phyloP scores from a whole-genome alignment of 1,284 basidiomycete species.

The Stereum hirsutum region DNA sequence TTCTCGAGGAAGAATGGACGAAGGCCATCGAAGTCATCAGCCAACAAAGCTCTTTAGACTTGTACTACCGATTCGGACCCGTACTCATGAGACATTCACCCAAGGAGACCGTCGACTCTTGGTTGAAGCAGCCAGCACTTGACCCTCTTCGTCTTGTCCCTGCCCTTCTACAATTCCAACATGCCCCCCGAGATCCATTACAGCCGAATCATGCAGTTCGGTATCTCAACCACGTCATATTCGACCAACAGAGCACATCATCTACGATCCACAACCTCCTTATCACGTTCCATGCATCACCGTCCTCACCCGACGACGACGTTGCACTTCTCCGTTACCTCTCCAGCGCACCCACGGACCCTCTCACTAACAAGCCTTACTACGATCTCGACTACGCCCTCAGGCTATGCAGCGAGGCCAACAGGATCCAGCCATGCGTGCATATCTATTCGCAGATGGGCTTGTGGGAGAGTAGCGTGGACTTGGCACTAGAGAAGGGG shows the following conservation, averaged over 20 bases:
- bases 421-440: constrained; percentile 85
- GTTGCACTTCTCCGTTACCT: constrained; percentile 82
- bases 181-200: constrained; percentile 58
- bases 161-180: constrained; percentile 77
- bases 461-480: constrained; percentile 92
- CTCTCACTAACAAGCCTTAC: constrained; percentile 80
- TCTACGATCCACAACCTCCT: constrained; percentile 92
- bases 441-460: constrained; percentile 99
- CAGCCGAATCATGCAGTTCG: constrained; percentile 80
- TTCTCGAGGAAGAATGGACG: constrained; percentile 86
- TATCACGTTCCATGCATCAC: constrained; percentile 75
- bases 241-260: constrained; percentile 72
- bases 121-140: constrained; percentile 76
- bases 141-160: constrained; percentile 86
- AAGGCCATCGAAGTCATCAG: constrained; percentile 87
- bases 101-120: constrained; percentile 85
- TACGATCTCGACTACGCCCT: constrained; percentile 97
- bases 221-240: constrained; percentile 81
- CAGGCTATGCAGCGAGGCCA: constrained; percentile 79
- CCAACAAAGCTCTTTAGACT: constrained; percentile 69
- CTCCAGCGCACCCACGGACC: constrained; percentile 74
- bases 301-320: constrained; percentile 55
- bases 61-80: constrained; percentile 91
- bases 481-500: constrained; percentile 88
- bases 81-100: constrained; percentile 83